A percentile compares a stretch with the other conserved stretches of the same genome.
Conservation (phyloP, 805 yeast species). For the Saitoella complicata region DNA sequence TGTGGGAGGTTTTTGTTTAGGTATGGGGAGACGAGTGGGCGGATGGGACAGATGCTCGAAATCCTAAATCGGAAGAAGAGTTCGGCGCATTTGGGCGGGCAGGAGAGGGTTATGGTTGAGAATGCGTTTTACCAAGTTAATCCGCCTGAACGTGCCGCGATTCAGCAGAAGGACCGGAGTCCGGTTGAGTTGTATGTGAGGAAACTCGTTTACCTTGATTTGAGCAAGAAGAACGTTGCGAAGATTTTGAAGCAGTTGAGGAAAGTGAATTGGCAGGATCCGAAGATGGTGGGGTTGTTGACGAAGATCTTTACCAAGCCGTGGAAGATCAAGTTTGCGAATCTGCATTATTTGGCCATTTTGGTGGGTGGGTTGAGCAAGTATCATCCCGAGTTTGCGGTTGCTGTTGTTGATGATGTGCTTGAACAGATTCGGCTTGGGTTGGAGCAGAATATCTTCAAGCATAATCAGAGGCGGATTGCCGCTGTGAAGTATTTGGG, state of each 20-base stretch:
- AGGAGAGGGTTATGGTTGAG: conserved; percentile 43
- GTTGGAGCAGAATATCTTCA: conserved; percentile 46
- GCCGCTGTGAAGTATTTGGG: conserved; percentile 46
- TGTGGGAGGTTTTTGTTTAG: conserved; percentile 51
- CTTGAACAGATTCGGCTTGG: conserved; percentile 52
- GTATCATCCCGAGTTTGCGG: conserved; percentile 27
- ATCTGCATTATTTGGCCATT: conserved; percentile 33
- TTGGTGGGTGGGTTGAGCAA: conserved; percentile 26
- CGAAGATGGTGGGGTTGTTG: neutral
- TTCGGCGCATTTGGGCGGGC: conserved; percentile 33
- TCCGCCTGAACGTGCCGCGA: conserved; percentile 27
- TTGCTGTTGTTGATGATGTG: conserved; percentile 40
- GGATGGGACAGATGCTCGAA: conserved; percentile 49
- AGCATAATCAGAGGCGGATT: conserved; percentile 41
- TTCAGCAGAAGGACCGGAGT: conserved; percentile 14
- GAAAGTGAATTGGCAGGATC: conserved; percentile 32
- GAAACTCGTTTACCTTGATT: conserved; percentile 35
- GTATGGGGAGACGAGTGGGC: conserved; percentile 36
- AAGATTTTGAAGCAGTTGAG: conserved; percentile 25
- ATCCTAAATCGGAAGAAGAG: conserved; percentile 36
- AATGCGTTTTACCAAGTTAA: conserved; percentile 22
- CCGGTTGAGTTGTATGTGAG: conserved; percentile 28
- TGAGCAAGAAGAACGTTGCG: conserved; percentile 24
- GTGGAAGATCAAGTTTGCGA: conserved; percentile 43
- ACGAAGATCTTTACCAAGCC: conserved; percentile 37